Evolutionary conservation across 73 alveolate species (phyloP).

Genomic region (Paramecium caudatum): DNA sequence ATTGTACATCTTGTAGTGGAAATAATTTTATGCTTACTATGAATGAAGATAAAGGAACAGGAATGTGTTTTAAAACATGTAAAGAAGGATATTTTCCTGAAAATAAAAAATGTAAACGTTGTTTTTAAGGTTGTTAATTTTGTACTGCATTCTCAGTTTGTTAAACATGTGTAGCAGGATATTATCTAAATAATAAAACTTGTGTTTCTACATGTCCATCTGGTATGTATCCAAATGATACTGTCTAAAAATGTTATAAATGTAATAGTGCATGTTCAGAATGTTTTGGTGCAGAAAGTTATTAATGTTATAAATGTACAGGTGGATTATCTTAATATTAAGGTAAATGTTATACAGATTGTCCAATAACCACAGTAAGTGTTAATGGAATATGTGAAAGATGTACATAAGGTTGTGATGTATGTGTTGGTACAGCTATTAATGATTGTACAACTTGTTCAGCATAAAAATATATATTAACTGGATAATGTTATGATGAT

Average conservation of each 20-base stretch:
- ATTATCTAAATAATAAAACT: background rate
- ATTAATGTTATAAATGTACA: background rate
- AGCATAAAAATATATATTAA: background rate
- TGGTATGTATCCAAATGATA: background rate
- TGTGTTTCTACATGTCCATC: slow-evolving; percentile 34
- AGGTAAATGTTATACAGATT: slow-evolving; percentile 15
- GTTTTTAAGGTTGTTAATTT: slow-evolving; percentile 7
- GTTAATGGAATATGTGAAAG: background rate
- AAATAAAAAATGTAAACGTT: background rate
- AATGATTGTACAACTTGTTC: slow-evolving; percentile 9
- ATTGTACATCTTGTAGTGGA: background rate
- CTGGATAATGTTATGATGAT: slow-evolving; percentile 3
- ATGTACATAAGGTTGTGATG: background rate
- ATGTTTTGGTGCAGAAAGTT: slow-evolving; percentile 21
- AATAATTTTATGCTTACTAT: background rate
- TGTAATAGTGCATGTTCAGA: background rate
- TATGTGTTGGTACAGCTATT: slow-evolving; percentile 24
- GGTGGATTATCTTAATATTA: background rate
- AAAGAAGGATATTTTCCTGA: slow-evolving; percentile 42
- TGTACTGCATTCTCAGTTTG: background rate
- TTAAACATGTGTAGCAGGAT: slow-evolving; percentile 24
- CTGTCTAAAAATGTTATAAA: background rate
- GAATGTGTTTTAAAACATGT: background rate
- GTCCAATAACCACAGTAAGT: slow-evolving; percentile 10
- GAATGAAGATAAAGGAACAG: background rate